Percentiles rank a stretch among this genome's conserved stretches.
phyloP scores from a whole-genome alignment of 192 early-diverging fungal species.

The Coemansia sp. region DNA sequence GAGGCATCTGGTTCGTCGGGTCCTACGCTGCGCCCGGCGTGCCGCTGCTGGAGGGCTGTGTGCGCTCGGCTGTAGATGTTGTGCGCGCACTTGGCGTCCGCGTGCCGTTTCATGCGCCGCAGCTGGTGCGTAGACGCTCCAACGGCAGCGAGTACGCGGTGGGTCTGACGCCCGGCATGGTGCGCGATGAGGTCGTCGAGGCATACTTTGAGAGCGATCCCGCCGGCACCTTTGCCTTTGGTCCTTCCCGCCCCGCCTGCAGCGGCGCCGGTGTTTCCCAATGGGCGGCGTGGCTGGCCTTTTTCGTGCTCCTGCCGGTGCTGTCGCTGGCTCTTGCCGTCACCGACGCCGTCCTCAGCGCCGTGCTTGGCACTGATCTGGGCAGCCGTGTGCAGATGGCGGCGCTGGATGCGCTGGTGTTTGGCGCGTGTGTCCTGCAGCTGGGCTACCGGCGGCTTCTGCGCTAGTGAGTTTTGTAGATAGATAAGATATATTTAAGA shows the following conservation, averaged over 20 bases:
- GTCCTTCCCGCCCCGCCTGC: not conserved
- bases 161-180: slow-evolving; percentile 32
- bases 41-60: slow-evolving; percentile 64
- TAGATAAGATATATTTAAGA: too few relatives aligned
- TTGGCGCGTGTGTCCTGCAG: slow-evolving; percentile 15
- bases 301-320: slow-evolving; percentile 20
- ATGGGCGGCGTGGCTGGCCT: slow-evolving; percentile 26
- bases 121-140: slow-evolving; percentile 7
- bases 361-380: slow-evolving; percentile 15
- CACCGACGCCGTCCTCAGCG: not conserved
- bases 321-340: slow-evolving; percentile 6
- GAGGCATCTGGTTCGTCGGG: slow-evolving; percentile 60
- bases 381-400: slow-evolving; percentile 25
- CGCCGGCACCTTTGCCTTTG: slow-evolving; percentile 26
- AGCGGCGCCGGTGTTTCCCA: not conserved
- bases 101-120: slow-evolving; percentile 27
- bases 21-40: slow-evolving; percentile 63
- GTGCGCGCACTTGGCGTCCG: slow-evolving; percentile 40
- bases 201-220: slow-evolving; percentile 42
- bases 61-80: slow-evolving; percentile 59
- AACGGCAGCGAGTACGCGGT: slow-evolving; percentile 24
- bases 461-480: not conserved
- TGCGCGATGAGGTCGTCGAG: slow-evolving; percentile 34
- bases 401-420: slow-evolving; percentile 21
- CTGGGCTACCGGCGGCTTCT: slow-evolving; percentile 1